Conservation (phyloP, 2,329 filamentous ascomycete species). For the Lachnellula occidentalis region DNA sequence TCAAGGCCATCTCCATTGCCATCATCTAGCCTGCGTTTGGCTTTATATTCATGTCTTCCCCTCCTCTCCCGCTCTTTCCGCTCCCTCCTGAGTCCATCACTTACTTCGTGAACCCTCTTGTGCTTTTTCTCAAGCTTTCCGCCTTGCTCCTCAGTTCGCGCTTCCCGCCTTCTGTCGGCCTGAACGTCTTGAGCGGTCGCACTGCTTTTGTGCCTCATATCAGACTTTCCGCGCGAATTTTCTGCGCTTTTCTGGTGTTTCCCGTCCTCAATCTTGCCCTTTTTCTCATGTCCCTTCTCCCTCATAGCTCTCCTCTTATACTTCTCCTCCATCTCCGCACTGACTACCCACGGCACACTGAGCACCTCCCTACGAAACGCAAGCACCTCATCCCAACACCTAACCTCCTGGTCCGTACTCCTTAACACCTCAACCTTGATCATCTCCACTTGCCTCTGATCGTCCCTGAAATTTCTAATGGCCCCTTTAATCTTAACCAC, state of each 20-base stretch:
- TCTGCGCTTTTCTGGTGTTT: neutral
- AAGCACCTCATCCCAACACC: constrained; percentile 51
- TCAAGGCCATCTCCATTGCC: constrained; percentile 4
- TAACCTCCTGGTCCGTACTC: constrained; percentile 52
- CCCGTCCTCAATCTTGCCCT: neutral
- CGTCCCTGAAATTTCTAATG: constrained; percentile 42
- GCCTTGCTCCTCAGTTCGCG: neutral
- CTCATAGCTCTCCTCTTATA: constrained; percentile 31
- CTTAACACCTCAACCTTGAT: constrained; percentile 43
- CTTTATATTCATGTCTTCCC: constrained; percentile 1
- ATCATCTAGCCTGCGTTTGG: constrained; percentile 7
- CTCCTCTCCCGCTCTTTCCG: constrained; percentile 1
- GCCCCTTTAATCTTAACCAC: constrained; percentile 54
- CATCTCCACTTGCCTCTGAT: constrained; percentile 47
- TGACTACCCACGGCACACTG: constrained; percentile 49
- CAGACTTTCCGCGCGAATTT: neutral
- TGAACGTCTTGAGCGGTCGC: neutral
- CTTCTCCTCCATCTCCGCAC: constrained; percentile 41
- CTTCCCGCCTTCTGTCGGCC: neutral
- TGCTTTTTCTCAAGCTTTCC: neutral
- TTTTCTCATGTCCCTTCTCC: constrained; percentile 3
- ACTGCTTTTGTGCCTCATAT: neutral
- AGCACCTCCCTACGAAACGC: constrained; percentile 48
- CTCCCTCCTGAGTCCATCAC: neutral
- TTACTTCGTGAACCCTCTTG: neutral